A percentile compares a stretch with the other conserved stretches of the same genome.
Evolutionary conservation across 1,284 basidiomycete species (phyloP).

Genomic region (Laetiporus sulphureus): DNA sequence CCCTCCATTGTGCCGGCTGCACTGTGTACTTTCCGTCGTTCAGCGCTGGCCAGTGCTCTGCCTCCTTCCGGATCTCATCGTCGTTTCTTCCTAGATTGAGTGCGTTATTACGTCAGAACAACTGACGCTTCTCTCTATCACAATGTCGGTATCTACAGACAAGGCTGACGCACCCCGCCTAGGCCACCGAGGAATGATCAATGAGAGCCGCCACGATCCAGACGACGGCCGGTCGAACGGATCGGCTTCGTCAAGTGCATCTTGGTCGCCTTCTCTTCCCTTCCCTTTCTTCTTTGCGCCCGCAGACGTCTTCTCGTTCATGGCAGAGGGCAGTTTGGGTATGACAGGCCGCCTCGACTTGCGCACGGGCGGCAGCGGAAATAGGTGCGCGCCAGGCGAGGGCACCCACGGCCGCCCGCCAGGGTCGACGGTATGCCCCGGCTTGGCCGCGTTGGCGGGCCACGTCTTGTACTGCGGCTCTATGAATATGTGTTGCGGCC

Average conservation of each 20-base stretch:
- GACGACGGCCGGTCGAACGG: constrained; percentile 4
- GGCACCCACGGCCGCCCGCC: constrained; percentile 8
- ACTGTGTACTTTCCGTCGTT: constrained; percentile 1
- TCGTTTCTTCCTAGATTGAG: constrained; percentile 3
- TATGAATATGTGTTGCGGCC: constrained; percentile 3
- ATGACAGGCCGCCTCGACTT: constrained; percentile 2
- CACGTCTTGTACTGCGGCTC: constrained; percentile 7
- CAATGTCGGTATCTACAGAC: no score
- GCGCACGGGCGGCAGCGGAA: constrained; percentile 1
- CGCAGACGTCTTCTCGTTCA: no score
- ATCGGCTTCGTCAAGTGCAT: constrained; percentile 7
- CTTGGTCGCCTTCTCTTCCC: constrained; percentile 3
- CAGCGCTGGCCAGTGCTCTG: background rate
- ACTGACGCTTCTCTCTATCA: no score
- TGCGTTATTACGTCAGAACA: constrained; percentile 2
- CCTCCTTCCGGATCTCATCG: background rate
- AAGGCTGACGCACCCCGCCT: no score
- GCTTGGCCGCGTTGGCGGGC: constrained; percentile 9
- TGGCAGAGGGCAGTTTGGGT: no score
- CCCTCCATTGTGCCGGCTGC: constrained; percentile 19
- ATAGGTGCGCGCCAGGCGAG: constrained; percentile 5
- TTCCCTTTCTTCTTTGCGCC: background rate
- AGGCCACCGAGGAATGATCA: no score
- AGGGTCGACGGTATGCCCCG: constrained; percentile 1
- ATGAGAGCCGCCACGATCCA: constrained; percentile 3